Conservation (phyloP, 345 rosid species). For the Kandelia obovata region DNA sequence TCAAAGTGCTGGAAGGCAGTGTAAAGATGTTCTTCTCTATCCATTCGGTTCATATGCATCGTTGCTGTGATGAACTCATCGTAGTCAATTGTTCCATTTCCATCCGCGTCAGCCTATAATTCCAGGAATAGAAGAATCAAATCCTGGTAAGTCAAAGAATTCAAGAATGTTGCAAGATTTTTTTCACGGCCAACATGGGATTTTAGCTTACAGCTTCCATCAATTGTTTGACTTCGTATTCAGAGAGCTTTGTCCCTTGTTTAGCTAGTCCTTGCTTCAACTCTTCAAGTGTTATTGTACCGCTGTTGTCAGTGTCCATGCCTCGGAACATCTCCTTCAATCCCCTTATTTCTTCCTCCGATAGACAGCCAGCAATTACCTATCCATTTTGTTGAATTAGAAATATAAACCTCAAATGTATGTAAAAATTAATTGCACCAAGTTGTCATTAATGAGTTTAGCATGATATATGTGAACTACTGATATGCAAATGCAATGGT, state of each 20-base stretch:
- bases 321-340: constrained; percentile 89
- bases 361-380: constrained; percentile 95
- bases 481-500: neutral
- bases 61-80: constrained; percentile 80
- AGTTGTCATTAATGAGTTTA: neutral
- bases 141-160: neutral
- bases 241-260: constrained; percentile 87
- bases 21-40: constrained; percentile 71
- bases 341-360: constrained; percentile 99
- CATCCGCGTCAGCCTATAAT: constrained; percentile 83
- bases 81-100: constrained; percentile 76
- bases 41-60: constrained; percentile 74
- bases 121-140: neutral
- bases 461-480: neutral
- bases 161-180: neutral
- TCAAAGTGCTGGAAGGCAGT: constrained; percentile 85
- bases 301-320: constrained; percentile 81
- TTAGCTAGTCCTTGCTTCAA: constrained; percentile 82
- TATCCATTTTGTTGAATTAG: constrained; percentile 13
- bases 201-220: constrained; percentile 82
- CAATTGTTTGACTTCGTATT: constrained; percentile 76
- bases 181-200: neutral
- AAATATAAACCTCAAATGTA: neutral
- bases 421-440: neutral
- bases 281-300: constrained; percentile 94